These are phyloP conservation scores for Ophiostoma tasmaniense DNA, from an alignment of 2,329 filamentous ascomycete genomes.

Conservation along the genomic window DNA sequence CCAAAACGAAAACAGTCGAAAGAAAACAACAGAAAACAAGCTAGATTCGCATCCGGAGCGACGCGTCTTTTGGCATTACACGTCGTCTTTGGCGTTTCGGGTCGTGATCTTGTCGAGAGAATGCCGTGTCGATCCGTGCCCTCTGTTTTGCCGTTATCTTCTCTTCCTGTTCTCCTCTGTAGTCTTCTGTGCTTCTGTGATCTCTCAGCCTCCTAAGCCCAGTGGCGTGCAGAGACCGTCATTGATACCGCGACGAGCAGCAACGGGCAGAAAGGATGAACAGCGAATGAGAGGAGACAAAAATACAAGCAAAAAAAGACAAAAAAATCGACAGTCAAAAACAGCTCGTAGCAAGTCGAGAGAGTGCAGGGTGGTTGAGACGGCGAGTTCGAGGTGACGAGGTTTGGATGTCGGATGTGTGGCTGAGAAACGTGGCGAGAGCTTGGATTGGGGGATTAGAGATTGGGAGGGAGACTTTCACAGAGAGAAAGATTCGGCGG, in stretches of 20 bases:
- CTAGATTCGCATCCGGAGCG: background rate
- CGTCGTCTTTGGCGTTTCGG: background rate
- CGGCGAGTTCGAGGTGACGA: background rate
- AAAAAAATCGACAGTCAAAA: background rate
- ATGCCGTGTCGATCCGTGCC: background rate
- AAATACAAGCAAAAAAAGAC: background rate
- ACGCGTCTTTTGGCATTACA: conserved; percentile 3
- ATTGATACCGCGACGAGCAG: background rate
- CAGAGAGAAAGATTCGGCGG: background rate
- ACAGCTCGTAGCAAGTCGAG: background rate
- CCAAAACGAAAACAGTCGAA: background rate
- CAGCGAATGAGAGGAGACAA: background rate
- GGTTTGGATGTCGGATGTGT: conserved; percentile 20
- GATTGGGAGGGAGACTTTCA: background rate
- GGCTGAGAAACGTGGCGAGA: conserved; percentile 27
- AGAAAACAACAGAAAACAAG: background rate
- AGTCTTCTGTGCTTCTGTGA: background rate
- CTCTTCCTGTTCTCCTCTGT: background rate
- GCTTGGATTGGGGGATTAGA: conserved; percentile 9
- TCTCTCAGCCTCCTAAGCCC: conserved; percentile 1
- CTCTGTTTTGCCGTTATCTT: background rate
- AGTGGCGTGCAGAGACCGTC: background rate
- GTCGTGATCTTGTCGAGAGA: background rate
- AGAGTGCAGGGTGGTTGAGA: background rate
- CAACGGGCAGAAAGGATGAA: background rate